Conservation (phyloP, 345 rosid species). For the Ceriops tagal region DNA sequence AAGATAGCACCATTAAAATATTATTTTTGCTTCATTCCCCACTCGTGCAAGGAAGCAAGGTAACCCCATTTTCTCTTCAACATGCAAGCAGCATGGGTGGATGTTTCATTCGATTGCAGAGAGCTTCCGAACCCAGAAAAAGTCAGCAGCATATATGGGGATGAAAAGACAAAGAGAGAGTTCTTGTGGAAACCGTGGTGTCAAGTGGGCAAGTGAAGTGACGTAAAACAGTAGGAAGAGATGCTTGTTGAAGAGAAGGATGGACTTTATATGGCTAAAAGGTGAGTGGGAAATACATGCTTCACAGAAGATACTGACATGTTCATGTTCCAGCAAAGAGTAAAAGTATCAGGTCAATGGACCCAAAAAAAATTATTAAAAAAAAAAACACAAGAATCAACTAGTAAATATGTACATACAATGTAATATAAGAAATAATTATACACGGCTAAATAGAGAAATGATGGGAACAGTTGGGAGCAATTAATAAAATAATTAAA, state of each 20-base stretch:
- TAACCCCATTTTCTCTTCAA: not conserved
- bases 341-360: constrained; percentile 14
- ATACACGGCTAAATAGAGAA: too few species aligned
- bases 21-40: not conserved
- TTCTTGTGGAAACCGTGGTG: not conserved
- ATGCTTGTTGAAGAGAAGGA: constrained; percentile 11
- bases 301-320: constrained; percentile 23
- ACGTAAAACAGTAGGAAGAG: constrained; percentile 6
- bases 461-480: too few species aligned
- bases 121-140: not conserved
- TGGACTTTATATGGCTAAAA: constrained; percentile 18
- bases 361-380: not conserved
- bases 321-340: constrained; percentile 21
- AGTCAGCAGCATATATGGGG: not conserved
- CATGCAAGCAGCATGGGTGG: not conserved
- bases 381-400: not conserved
- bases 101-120: constrained; percentile 16
- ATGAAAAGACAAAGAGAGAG: constrained; percentile 1
- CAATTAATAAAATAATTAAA: too few species aligned
- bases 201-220: constrained; percentile 16
- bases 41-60: not conserved
- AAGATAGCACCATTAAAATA: constrained; percentile 43
- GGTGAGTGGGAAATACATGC: constrained; percentile 18
- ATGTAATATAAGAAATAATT: too few species aligned
- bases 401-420: too few species aligned